These are phyloP conservation scores for Camellia oleifera DNA, from an alignment of 179 eudicot genomes.

Conservation along the genomic window DNA sequence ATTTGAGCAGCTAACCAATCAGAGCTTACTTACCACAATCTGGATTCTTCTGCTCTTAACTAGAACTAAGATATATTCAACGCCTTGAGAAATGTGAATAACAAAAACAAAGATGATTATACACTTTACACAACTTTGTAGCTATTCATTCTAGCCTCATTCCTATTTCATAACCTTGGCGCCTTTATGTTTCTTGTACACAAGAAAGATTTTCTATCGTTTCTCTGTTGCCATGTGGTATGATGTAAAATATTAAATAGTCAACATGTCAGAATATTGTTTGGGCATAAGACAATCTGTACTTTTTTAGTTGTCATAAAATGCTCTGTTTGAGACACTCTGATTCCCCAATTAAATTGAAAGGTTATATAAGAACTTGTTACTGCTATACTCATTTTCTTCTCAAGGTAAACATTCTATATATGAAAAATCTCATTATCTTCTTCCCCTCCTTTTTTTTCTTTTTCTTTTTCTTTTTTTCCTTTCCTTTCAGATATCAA, in stretches of 20 bases:
- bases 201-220: not conserved
- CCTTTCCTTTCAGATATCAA: conserved; percentile 58
- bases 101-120: not conserved
- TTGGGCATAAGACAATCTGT: not conserved
- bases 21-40: not conserved
- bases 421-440: not conserved
- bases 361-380: not conserved
- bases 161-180: not conserved
- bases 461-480: no score
- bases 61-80: not conserved
- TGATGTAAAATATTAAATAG: not conserved
- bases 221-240: conserved; percentile 5
- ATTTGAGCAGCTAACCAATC: not conserved
- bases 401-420: not conserved
- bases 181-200: not conserved
- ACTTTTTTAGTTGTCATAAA: not conserved
- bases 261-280: not conserved
- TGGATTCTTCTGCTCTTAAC: conserved; percentile 6
- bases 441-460: no score
- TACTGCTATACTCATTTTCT: not conserved
- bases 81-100: not conserved
- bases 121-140: not conserved
- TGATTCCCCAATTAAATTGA: not conserved
- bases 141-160: not conserved
- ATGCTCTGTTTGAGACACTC: not conserved